These are phyloP conservation scores for Cucurbita ficifolia DNA, from an alignment of 306 rosid genomes.

Conservation along the genomic window DNA sequence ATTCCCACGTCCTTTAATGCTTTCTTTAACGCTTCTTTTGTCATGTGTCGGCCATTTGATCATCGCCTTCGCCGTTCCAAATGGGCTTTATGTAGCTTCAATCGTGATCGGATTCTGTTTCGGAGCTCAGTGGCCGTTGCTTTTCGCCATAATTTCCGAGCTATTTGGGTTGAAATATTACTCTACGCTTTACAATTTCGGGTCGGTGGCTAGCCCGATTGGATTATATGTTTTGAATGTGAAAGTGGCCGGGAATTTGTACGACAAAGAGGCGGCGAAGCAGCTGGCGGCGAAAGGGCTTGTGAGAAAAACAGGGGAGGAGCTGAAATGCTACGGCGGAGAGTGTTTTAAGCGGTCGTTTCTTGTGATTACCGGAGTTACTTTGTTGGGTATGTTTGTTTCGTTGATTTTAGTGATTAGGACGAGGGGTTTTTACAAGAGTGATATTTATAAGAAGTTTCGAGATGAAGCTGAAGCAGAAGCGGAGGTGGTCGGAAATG, in stretches of 20 bases:
- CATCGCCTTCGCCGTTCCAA: constrained; percentile 17
- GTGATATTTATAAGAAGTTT: constrained; percentile 35
- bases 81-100: constrained; percentile 16
- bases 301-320: background rate
- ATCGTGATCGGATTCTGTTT: constrained; percentile 16
- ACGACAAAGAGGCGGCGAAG: constrained; percentile 16
- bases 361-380: constrained; percentile 21
- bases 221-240: constrained; percentile 21
- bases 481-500: background rate
- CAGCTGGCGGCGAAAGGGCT: constrained; percentile 9
- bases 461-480: constrained; percentile 12
- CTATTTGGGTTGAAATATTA: constrained; percentile 18
- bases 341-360: constrained; percentile 23
- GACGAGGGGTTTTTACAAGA: constrained; percentile 30
- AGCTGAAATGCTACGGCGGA: constrained; percentile 10
- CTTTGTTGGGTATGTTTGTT: constrained; percentile 29
- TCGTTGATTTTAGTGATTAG: constrained; percentile 30
- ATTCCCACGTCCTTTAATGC: constrained; percentile 19
- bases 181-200: constrained; percentile 14
- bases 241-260: constrained; percentile 12
- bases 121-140: constrained; percentile 14
- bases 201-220: constrained; percentile 16
- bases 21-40: constrained; percentile 13
- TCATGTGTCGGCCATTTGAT: constrained; percentile 21
- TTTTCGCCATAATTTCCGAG: constrained; percentile 14